Evolutionary conservation across 495 filamentous ascomycete species (phyloP).

Genomic region (Parachaetomium inaequale): DNA sequence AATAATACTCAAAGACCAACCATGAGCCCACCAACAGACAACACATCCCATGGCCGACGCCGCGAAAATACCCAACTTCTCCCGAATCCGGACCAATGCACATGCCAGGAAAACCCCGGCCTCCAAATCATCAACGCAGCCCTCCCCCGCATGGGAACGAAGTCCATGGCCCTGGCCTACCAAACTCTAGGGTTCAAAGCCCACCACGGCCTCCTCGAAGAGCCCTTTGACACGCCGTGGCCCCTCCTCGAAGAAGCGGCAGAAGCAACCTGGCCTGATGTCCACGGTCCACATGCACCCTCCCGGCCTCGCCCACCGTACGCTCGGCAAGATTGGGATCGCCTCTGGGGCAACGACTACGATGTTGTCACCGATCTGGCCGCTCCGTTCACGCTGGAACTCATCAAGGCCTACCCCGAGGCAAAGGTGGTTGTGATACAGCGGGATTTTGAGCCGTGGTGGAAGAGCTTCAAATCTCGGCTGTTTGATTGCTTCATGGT

Average conservation of each 20-base stretch:
- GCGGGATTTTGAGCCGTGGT: conserved; percentile 38
- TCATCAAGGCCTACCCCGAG: conserved; percentile 46
- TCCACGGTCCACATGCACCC: conserved; percentile 10
- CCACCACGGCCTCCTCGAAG: conserved; percentile 22
- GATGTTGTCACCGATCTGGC: conserved; percentile 40
- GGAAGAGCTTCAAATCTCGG: conserved; percentile 26
- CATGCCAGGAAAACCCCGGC: not conserved
- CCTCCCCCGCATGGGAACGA: conserved; percentile 24
- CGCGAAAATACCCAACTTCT: not conserved
- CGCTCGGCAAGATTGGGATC: conserved; percentile 40
- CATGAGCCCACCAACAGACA: not conserved
- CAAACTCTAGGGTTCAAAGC: conserved; percentile 23
- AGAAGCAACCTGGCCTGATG: conserved; percentile 27
- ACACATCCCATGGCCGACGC: not conserved
- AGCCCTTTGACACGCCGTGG: conserved; percentile 18
- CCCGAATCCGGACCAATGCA: not conserved
- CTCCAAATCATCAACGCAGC: conserved; percentile 12
- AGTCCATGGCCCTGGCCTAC: conserved; percentile 24
- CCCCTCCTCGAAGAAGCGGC: conserved; percentile 20
- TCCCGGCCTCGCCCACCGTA: conserved; percentile 10
- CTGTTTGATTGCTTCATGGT: conserved; percentile 13
- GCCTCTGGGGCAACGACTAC: conserved; percentile 37
- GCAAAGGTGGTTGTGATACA: conserved; percentile 44
- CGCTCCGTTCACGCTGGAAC: conserved; percentile 34
- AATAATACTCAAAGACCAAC: too few species aligned